Conservation (phyloP, 2,329 filamentous ascomycete species). For the Seiridium cupressi region DNA sequence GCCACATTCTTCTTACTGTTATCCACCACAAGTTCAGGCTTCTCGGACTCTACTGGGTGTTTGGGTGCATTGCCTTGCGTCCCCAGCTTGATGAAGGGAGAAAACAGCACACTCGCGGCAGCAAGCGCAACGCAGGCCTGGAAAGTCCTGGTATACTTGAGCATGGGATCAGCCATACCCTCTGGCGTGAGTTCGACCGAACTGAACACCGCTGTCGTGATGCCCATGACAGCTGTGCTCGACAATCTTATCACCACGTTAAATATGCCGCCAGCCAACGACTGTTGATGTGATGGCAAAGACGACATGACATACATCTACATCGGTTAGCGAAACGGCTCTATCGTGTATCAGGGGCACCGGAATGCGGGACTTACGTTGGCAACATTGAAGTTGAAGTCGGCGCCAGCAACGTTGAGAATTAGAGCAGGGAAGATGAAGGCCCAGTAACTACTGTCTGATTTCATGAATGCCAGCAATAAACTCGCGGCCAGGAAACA, state of each 20-base stretch:
- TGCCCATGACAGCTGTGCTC: constrained; percentile 57
- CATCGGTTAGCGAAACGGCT: background rate
- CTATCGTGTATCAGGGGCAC: background rate
- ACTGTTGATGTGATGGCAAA: constrained; percentile 52
- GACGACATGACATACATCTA: constrained; percentile 63
- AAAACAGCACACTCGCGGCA: constrained; percentile 40
- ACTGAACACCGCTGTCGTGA: constrained; percentile 61
- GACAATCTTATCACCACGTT: constrained; percentile 63
- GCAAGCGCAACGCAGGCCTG: constrained; percentile 46
- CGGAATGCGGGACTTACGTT: constrained; percentile 45
- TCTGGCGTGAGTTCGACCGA: constrained; percentile 36
- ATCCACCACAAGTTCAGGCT: background rate
- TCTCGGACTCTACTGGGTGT: background rate
- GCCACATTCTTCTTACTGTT: background rate
- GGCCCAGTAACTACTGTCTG: constrained; percentile 36
- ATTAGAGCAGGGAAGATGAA: constrained; percentile 11
- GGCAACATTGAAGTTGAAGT: constrained; percentile 69
- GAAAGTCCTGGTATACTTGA: constrained; percentile 51
- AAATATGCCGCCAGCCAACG: constrained; percentile 58
- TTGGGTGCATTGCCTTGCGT: constrained; percentile 45
- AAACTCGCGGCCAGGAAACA: constrained; percentile 40
- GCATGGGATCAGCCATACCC: constrained; percentile 35
- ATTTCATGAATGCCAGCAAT: constrained; percentile 55
- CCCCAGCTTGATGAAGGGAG: constrained; percentile 50
- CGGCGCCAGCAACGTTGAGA: constrained; percentile 62